These are phyloP conservation scores for Flaveria linearis DNA, from an alignment of 129 eudicot species.

Conservation along the genomic window DNA sequence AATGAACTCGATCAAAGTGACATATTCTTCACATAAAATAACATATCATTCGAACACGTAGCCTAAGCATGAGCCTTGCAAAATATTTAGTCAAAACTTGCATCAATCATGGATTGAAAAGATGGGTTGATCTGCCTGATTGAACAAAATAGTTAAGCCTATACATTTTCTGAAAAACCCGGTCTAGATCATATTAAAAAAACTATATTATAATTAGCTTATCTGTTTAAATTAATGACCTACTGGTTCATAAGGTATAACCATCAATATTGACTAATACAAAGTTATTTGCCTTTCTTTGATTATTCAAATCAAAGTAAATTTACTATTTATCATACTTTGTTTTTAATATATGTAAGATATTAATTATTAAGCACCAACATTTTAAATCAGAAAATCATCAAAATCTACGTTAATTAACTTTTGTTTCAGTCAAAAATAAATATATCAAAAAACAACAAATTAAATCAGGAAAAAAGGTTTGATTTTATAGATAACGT, in stretches of 20 bases:
- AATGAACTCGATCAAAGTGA: not conserved
- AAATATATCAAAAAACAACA: too few species aligned
- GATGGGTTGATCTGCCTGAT: not conserved
- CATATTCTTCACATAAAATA: slow-evolving; percentile 9
- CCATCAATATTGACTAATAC: not conserved
- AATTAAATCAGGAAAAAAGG: too few species aligned
- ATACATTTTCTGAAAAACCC: not conserved
- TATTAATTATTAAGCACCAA: not conserved
- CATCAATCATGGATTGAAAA: not conserved
- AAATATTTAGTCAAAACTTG: slow-evolving; percentile 10
- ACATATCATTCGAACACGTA: slow-evolving; percentile 21
- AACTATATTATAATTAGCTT: not conserved
- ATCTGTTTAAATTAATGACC: not conserved
- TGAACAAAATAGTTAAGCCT: not conserved
- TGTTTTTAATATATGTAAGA: not conserved
- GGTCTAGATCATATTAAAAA: not conserved
- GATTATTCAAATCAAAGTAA: not conserved
- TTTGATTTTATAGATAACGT: not conserved
- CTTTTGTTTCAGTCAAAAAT: too few species aligned
- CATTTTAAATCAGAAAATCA: too few species aligned
- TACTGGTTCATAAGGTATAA: not conserved
- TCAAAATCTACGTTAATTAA: too few species aligned
- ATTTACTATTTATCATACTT: not conserved
- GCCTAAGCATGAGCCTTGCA: slow-evolving; percentile 10
- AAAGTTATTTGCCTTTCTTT: not conserved